These are phyloP conservation scores for Phytopythium ostracodes DNA, from an alignment of 352 stramenopile species.

Conservation along the genomic window DNA sequence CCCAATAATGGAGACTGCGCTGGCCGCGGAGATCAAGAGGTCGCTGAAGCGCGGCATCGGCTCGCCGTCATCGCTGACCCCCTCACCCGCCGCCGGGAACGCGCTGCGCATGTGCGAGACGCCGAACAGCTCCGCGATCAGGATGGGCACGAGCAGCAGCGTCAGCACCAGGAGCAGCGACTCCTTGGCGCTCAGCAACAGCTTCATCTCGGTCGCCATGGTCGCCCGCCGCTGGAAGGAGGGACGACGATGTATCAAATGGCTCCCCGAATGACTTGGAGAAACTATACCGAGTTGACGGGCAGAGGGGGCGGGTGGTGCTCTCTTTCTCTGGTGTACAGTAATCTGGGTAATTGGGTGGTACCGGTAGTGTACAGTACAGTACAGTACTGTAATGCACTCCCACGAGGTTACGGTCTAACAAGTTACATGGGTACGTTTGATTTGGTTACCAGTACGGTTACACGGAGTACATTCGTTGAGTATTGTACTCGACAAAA, in stretches of 20 bases:
- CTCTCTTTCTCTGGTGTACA: no score
- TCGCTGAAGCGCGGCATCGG: conserved; percentile 49
- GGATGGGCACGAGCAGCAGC: conserved; percentile 54
- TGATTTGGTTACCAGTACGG: no score
- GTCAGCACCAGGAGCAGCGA: conserved; percentile 52
- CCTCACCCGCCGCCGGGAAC: conserved; percentile 17
- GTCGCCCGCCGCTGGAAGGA: not conserved
- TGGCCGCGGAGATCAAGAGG: conserved; percentile 26
- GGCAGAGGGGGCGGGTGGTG: not conserved
- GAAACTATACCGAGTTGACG: not conserved
- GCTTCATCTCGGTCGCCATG: conserved; percentile 59
- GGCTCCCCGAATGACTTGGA: not conserved
- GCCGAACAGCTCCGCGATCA: conserved; percentile 44
- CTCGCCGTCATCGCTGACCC: not conserved
- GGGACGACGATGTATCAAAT: not conserved
- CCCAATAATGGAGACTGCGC: conserved; percentile 34
- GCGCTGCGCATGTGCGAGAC: conserved; percentile 36
- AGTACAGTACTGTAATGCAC: no score
- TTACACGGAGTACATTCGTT: no score
- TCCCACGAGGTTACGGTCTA: no score
- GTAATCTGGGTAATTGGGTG: no score
- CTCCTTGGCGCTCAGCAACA: conserved; percentile 55
- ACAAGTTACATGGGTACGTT: no score
- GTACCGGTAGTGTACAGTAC: no score
- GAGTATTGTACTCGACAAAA: no score